phyloP scores from a whole-genome alignment of 106 monocot species.

The Cymbidium sinense region DNA sequence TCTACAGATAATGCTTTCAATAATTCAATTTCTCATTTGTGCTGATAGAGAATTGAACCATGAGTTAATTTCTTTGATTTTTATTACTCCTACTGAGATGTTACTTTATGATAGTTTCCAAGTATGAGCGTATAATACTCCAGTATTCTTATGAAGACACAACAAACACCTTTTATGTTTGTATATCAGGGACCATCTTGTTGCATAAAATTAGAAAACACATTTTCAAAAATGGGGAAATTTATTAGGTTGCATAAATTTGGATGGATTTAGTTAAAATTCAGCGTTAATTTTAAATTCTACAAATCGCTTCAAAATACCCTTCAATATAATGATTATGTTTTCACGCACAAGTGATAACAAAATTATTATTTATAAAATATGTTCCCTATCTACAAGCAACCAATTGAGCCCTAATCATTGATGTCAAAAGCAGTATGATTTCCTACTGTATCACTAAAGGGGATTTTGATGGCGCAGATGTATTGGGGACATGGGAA shows the following conservation, averaged over 20 bases:
- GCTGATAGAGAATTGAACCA: no score
- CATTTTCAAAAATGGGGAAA: background rate
- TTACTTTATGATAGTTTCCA: no score
- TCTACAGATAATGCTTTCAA: background rate
- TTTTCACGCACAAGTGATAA: background rate
- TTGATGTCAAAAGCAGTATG: background rate
- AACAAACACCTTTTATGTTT: background rate
- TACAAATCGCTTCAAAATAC: background rate
- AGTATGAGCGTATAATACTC: background rate
- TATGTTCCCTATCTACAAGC: background rate
- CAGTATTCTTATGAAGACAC: background rate
- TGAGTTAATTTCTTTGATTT: no score
- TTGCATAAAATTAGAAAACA: background rate
- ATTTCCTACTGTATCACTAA: background rate
- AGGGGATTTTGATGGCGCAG: slow-evolving; percentile 15
- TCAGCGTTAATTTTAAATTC: background rate
- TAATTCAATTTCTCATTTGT: background rate
- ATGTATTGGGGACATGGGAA: slow-evolving; percentile 53
- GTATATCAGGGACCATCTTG: background rate
- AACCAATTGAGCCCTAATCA: background rate
- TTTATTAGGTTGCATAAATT: background rate
- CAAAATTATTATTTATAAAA: background rate
- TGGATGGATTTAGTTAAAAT: background rate
- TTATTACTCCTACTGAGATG: no score
- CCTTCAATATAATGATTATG: background rate